Evolutionary conservation across 1,139 yeast species (phyloP), one percentile per base, ranked within the genome.

Genomic region (Candida sp.): DNA sequence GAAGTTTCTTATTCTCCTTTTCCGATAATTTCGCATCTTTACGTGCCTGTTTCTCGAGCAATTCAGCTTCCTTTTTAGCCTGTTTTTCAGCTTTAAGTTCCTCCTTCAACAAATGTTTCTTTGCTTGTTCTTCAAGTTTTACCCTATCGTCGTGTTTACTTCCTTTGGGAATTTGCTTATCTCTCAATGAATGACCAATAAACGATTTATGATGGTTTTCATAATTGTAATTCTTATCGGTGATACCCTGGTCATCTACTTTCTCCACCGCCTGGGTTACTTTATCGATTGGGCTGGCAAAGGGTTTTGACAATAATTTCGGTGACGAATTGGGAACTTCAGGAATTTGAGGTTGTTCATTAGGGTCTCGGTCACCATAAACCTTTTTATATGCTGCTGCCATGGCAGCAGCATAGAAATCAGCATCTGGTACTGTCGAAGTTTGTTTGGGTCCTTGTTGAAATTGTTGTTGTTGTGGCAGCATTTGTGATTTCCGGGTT

Each of bases 331-430:
- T 38, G 1, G 40, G 2, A 8, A 27, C 29, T 5, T 19, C 11
- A 3, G 33, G 22, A 32, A 22, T 23, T 5, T 22, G 36, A n/a
- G 30, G 12, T 22, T 30, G 41, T 22, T 38, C 36, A 9, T 36
- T 37, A 12, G 47, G 43, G 5, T 45, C 48, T 33, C 52, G 46
- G 40, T 58, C 58, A 2, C 76, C 77, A 45, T 70, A 70, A 1
- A 72, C 76, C 45, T 61, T 67, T 44, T 66, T 64, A 55, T 64
- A 61, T 1, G 77, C 77, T 1, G 68, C 76, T 45, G 62, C 58
- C 63, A 70, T 57, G 1, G 77, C 77, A 32, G 66, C 68, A 7
- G 63, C 62, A 47, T 70, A 72, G 29, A 52, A 36, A 33, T 52
- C 55, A 4, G 46, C 48, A 36, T 45, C 49, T 3, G 47, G 35